Evolutionary conservation across 768 basidiomycete species (phyloP), one percentile per base, ranked within the genome.

Genomic region (Tylopilus rubrobrunneus): DNA sequence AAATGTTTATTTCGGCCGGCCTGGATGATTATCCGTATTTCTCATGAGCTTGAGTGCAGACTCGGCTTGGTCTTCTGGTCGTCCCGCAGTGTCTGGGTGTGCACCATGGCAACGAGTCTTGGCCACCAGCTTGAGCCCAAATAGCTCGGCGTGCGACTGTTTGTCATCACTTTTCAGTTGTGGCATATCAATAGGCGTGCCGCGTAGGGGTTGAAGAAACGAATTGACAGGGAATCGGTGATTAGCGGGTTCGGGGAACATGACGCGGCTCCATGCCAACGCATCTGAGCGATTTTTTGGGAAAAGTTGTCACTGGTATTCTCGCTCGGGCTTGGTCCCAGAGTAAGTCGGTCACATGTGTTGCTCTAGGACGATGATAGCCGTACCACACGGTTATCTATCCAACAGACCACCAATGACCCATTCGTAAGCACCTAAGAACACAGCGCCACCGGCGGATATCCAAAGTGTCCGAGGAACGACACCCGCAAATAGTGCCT

Each of bases 381-480:
- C 5, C 37, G 19, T 37, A 33, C 47, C 49, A 49, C 47, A 19
- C 11, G 28, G 37, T 56, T 48, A 67, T 52, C 52, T 59, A 53
- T 50, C 59, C 57, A 64, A 76, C 11, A 89, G 67, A 3, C 77
- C 73, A 62, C 80, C 75, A 4, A 86, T 74, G 1, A 78, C 83
- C 81, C 84, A 87, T 69, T 99, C 96, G 62, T 98, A 99, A 45
- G 92, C 86, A n/a, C 97, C 97, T 25, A 99, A 77, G 70, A 99
- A 99, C 0, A 98, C 92, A 1, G 95, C 94, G 2, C 97, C 97
- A 3, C 97, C 97, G 2, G 91, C 85, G 2, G 92, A 93, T 64
- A 99, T 98, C 89, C 96, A 98, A 48, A 97, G 67, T 37, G 95
- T 98, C 66, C 97, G 81, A 25, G 96, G 96, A 8, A 95, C 79